Evolutionary conservation across 1,139 yeast species (phyloP), one percentile per base, ranked within the genome.

Genomic region (Hansenula sp.): DNA sequence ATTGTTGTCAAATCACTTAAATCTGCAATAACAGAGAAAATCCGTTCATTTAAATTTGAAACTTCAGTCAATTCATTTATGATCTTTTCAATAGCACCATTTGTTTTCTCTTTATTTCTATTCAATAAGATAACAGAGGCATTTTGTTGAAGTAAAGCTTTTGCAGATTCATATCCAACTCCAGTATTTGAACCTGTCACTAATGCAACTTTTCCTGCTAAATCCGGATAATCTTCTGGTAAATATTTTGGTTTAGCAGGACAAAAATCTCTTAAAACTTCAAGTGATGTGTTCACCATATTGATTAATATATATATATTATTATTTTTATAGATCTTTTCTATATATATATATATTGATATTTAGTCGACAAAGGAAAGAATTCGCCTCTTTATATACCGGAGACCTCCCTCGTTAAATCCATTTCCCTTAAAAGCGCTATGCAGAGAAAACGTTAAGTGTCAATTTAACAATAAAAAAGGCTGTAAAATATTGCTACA

Each of bases 141-240:
- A 52, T 64, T 69, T 50, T 68, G 69, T 48, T 51, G 53, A 2
- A 62, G 59, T n/a, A 77, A 57, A 21, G 67, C 53, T 44, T 61
- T 65, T 4, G 68, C 62, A 1, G 64, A 61, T 36, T 70, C 65
- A 21, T 57, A 58, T 2, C 79, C 79, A 37, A 74, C 65, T 25
- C 79, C 79, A 1, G 73, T 61, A 17, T 52, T 50, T 13, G 69
- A 62, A 21, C 79, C 79, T 1, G 79, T 72, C 14, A 74, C 66
- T 21, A 72, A 40, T 39, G 64, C 73, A 4, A 57, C 60, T 46
- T 64, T 68, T 4, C 67, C 72, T 4, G 64, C 49, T 26, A 72
- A 58, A 44, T 71, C 75, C 2, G 77, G 77, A 44, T 69, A 68
- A 39, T 68, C 62, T 10, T 55, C 46, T 25, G 71, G 69, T 6